phyloP scores from a whole-genome alignment of 2,329 filamentous ascomycete species.

The Rutstroemia sp. region DNA sequence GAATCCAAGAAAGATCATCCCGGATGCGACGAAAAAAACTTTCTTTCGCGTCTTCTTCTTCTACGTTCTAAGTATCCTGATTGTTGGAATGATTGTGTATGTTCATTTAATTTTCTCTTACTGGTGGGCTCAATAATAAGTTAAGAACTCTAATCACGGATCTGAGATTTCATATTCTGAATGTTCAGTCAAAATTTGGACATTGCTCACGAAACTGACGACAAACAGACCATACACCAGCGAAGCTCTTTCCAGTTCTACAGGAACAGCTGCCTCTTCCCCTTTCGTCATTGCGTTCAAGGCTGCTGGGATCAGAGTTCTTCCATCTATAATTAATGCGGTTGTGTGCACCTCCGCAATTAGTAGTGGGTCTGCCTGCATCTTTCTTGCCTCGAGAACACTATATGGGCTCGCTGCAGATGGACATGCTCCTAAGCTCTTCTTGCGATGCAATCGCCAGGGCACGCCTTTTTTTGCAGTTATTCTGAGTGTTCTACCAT shows the following conservation, averaged over 20 bases:
- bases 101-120: not conserved
- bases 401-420: conserved; percentile 53
- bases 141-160: too few species aligned
- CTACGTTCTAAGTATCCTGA: conserved; percentile 33
- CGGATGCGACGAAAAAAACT: conserved; percentile 42
- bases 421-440: conserved; percentile 46
- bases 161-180: too few species aligned
- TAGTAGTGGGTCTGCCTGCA: conserved; percentile 8
- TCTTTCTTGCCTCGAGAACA: conserved; percentile 34
- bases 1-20: conserved; percentile 46
- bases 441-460: conserved; percentile 47
- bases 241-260: conserved; percentile 32
- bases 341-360: conserved; percentile 52
- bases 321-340: conserved; percentile 70
- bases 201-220: conserved; percentile 33
- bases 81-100: conserved; percentile 43
- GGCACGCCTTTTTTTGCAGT: conserved; percentile 52
- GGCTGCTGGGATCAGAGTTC: conserved; percentile 57
- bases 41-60: conserved; percentile 51
- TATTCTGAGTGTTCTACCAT: conserved; percentile 46
- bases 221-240: conserved; percentile 51
- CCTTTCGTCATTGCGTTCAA: conserved; percentile 69
- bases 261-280: conserved; percentile 40
- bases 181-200: too few species aligned
- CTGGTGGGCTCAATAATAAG: conserved; percentile 18